These are phyloP conservation scores for Setomelanomma holmii DNA, from an alignment of 2,329 filamentous ascomycete genomes.

Conservation along the genomic window DNA sequence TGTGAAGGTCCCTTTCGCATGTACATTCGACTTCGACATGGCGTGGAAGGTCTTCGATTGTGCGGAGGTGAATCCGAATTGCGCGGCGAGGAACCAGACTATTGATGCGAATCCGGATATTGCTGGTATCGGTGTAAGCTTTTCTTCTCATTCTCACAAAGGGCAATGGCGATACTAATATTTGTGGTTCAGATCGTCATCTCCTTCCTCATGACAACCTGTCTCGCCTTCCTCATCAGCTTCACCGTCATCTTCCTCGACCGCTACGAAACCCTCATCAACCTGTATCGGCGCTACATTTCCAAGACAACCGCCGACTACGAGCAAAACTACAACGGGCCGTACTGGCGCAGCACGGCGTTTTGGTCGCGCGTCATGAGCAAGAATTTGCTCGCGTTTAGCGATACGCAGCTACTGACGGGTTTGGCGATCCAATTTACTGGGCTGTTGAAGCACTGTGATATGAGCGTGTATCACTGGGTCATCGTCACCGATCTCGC, in stretches of 20 bases:
- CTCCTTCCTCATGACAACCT: slow-evolving; percentile 37
- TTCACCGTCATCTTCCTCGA: slow-evolving; percentile 40
- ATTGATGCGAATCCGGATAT: slow-evolving; percentile 39
- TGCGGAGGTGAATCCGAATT: slow-evolving; percentile 18
- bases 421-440: slow-evolving; percentile 42
- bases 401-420: slow-evolving; percentile 41
- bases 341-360: slow-evolving; percentile 35
- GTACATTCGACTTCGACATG: slow-evolving; percentile 8
- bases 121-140: slow-evolving; percentile 36
- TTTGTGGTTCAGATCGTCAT: slow-evolving; percentile 26
- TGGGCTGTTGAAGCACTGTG: slow-evolving; percentile 39
- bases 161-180: slow-evolving; percentile 6
- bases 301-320: slow-evolving; percentile 19
- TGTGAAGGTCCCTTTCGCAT: too few relatives aligned
- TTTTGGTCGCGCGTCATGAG: slow-evolving; percentile 41
- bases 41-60: slow-evolving; percentile 29
- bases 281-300: slow-evolving; percentile 19
- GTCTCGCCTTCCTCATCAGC: slow-evolving; percentile 36
- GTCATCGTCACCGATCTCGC: slow-evolving; percentile 37
- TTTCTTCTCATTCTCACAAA: background rate
- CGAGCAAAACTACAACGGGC: slow-evolving; percentile 14
- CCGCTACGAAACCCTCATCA: slow-evolving; percentile 28
- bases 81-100: slow-evolving; percentile 11
- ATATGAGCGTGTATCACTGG: slow-evolving; percentile 42
- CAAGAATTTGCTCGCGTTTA: slow-evolving; percentile 42